Base-by-base conservation (phyloP, 2,329 filamentous ascomycete species). In the Epichloe scottii region DNA sequence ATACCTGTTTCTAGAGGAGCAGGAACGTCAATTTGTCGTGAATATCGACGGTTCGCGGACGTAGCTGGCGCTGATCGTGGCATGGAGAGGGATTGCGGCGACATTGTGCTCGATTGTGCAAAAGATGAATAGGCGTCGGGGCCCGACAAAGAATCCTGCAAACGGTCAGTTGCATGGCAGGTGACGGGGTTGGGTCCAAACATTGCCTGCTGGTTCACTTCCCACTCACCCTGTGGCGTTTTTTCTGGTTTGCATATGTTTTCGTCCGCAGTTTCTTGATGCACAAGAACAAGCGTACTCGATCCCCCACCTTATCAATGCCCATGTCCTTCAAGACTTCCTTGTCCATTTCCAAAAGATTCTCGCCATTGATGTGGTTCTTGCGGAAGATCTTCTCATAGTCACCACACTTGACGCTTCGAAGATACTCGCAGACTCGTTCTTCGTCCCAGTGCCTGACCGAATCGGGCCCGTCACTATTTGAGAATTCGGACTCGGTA, bases 331-430 rank as follows among this genome's bases (percentile, higher is more conserved):
- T 94, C 56, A 98, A 76, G 40, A 95, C 89, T 51, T 89, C 85
- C 73, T 95, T 94, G 68, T 98, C 93, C 76, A 96, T 91, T 70
- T 98, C 93, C 59, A 98, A 77, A 43, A 98, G 75, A 64, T 95
- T 96, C 71, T 96, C 89, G 61, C 93, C 93, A 64, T 93, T 98
- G 73, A 98, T 96, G 68, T 97, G 88, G 67, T 98, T 95, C 64
- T 83, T 83, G 69, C 87, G 71, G 69, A 96, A 96, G 26, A 95
- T 69, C 62, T 87, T 83, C 65, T 95, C 89, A 69, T 98, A 97
- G 64, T 97, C 89, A 59, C 85, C 84, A 64, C 90, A 97, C 63
- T 94, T 91, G 64, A 98, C 90, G 60, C 82, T 89, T 61, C 84
- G 79, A 56, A 98, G 76, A 78, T 95, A 98, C 48, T 95, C 87